A percentile compares a stretch with the other conserved stretches of the same genome.
phyloP scores from a whole-genome alignment of 208 protist species.

The Phytomonas francai region DNA sequence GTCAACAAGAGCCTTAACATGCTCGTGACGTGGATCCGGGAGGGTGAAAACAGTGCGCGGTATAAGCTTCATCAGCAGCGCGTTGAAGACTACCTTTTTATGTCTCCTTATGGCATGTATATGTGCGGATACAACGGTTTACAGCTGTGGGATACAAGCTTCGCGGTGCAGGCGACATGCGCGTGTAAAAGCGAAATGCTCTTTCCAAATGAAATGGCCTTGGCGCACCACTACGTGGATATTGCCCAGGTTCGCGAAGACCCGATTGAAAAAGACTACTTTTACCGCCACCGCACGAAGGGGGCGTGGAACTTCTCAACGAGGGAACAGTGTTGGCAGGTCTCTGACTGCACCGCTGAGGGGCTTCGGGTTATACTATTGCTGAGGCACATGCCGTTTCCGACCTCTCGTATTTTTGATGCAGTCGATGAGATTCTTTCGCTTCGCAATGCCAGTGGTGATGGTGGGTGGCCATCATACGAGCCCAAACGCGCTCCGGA shows the following conservation, averaged over 20 bases:
- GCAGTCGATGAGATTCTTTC: constrained; percentile 93
- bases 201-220: constrained; percentile 51
- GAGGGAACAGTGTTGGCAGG: constrained; percentile 92
- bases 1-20: constrained; percentile 96
- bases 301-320: constrained; percentile 98
- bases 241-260: constrained; percentile 89
- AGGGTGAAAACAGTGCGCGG: constrained; percentile 76
- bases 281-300: constrained; percentile 92
- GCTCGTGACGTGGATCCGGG: constrained; percentile 89
- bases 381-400: constrained; percentile 51
- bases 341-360: constrained; percentile 96
- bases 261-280: constrained; percentile 67
- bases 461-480: constrained; percentile 95
- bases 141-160: constrained; percentile 97
- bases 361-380: constrained; percentile 90
- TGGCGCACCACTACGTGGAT: constrained; percentile 92
- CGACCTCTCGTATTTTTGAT: constrained; percentile 57
- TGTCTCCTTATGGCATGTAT: constrained; percentile 91
- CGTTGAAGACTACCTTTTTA: constrained; percentile 95
- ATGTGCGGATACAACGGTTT: constrained; percentile 98
- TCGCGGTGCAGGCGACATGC: constrained; percentile 92
- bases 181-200: constrained; percentile 67
- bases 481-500: constrained; percentile 85
- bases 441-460: constrained; percentile 86
- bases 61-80: constrained; percentile 86